Base-by-base conservation (phyloP, 305 asterid genomes). In the Solanum aculeatissimum region DNA sequence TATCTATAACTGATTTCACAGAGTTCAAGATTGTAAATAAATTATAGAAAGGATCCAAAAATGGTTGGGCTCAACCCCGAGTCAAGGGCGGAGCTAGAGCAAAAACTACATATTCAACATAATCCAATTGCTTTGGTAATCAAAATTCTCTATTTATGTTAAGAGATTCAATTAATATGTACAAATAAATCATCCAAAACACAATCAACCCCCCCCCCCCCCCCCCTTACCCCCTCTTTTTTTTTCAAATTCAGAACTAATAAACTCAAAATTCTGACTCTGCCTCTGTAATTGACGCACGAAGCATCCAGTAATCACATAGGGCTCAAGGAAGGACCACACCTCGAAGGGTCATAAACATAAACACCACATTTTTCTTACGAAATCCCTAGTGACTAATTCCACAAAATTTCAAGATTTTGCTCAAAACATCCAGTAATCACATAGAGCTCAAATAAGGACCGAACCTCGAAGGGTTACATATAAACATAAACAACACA, bases 251-350 rank as follows among this genome's bases (percentile, higher is more conserved):
- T 32, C 15, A 32, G 12, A 68, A 68, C 1, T 4, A n/a, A 32
- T 16, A 18, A 35, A 35, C 21, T 18, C 6, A 35, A 2, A 68
- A 68, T 1, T 35, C 4, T 9, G 6, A 0, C 10, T 35, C 11
- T 16, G 7, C 23, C 49, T 68, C 0, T 0, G 23, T 0, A 3
- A 2, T 13, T 11, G 25, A 1, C 2, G 3, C 21, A 23, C 0
- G 4, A 45, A 45, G 11, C 5, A 10, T 70, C 3, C 1, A 0
- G 0, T 2, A 2, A 45, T 25, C 9, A 15, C 3, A 0, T 9
- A 23, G 14, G 23, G 16, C 9, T 2, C 9, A 0, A 27, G 3
- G 2, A 47, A 47, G 9, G 10, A 10, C 3, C 9, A 0, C 32
- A 47, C 1, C 14, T n/a, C 3, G 13, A 47, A 2, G 3, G 2